Evolutionary conservation across 495 filamentous ascomycete species (phyloP).

Genomic region (Neurospora sp.): DNA sequence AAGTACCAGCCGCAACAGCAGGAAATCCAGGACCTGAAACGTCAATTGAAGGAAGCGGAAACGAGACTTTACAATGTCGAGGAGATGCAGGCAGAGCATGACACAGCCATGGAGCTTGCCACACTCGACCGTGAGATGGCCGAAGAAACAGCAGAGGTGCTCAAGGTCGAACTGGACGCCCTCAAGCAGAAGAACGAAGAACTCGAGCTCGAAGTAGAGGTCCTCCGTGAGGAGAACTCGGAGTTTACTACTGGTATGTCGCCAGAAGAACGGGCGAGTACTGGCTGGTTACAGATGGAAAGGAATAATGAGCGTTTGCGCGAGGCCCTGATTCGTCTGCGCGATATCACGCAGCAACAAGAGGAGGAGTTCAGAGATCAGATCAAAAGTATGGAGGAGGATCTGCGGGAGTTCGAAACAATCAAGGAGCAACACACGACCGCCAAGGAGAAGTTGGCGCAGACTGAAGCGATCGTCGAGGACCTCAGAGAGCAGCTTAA

Average conservation of each 20-base stretch:
- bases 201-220: slow-evolving; percentile 75
- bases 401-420: slow-evolving; percentile 59
- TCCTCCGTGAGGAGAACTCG: slow-evolving; percentile 77
- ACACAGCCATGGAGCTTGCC: slow-evolving; percentile 75
- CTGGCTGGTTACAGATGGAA: slow-evolving; percentile 88
- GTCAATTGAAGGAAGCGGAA: slow-evolving; percentile 67
- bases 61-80: slow-evolving; percentile 58
- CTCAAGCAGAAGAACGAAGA: slow-evolving; percentile 70
- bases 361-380: slow-evolving; percentile 70
- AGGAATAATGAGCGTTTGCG: slow-evolving; percentile 78
- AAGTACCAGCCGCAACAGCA: slow-evolving; percentile 83
- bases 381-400: slow-evolving; percentile 68
- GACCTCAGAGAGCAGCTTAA: slow-evolving; percentile 88
- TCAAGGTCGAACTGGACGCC: slow-evolving; percentile 71
- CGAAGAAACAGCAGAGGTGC: slow-evolving; percentile 76
- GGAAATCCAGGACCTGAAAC: slow-evolving; percentile 66
- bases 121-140: slow-evolving; percentile 92
- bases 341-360: slow-evolving; percentile 77
- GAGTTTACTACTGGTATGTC: slow-evolving; percentile 76
- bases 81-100: slow-evolving; percentile 67
- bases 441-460: slow-evolving; percentile 59
- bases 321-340: slow-evolving; percentile 71
- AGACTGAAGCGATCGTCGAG: slow-evolving; percentile 67
- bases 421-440: slow-evolving; percentile 62
- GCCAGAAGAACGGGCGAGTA: slow-evolving; percentile 74